These are phyloP conservation scores for Leonotis leonurus DNA, from an alignment of 257 asterid species.

Conservation along the genomic window DNA sequence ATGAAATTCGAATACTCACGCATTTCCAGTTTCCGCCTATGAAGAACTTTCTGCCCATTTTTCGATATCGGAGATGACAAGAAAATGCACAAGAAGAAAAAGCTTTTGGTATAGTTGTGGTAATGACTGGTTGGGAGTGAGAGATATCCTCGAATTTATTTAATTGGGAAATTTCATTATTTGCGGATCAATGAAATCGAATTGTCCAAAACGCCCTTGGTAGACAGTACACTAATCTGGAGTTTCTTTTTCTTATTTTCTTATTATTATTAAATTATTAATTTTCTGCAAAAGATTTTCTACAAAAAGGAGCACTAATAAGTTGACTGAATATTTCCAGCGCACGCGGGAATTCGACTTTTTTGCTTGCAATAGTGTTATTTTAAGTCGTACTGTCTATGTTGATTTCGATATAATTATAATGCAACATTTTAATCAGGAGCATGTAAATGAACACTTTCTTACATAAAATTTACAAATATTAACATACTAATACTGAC, in stretches of 20 bases:
- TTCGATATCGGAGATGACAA: conserved; percentile 29
- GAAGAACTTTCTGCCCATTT: conserved; percentile 87
- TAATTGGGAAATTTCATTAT: conserved; percentile 16
- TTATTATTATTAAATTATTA: too few species aligned
- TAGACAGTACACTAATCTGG: not conserved
- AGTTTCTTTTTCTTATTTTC: too few species aligned
- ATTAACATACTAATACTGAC: too few species aligned
- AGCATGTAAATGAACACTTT: not conserved
- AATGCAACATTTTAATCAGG: too few species aligned
- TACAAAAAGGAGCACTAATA: too few species aligned
- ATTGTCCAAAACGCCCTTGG: conserved; percentile 29
- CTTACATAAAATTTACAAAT: too few species aligned
- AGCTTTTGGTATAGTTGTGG: not conserved
- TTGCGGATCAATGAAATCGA: conserved; percentile 30
- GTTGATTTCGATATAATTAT: too few species aligned
- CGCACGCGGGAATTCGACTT: conserved; percentile 12
- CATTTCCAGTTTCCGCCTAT: conserved; percentile 99
- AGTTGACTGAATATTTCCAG: conserved; percentile 23
- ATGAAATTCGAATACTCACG: conserved; percentile 37
- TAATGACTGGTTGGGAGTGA: conserved; percentile 14
- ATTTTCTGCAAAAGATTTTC: too few species aligned
- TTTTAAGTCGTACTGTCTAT: too few species aligned
- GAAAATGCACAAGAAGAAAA: conserved; percentile 27
- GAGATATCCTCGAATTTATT: conserved; percentile 19
- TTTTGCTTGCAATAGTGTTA: not conserved